A percentile compares a stretch with the other conserved stretches of the same genome.
These are phyloP conservation scores for Olyra latifolia DNA, from an alignment of 176 grass and related monocot genomes.

Conservation along the genomic window DNA sequence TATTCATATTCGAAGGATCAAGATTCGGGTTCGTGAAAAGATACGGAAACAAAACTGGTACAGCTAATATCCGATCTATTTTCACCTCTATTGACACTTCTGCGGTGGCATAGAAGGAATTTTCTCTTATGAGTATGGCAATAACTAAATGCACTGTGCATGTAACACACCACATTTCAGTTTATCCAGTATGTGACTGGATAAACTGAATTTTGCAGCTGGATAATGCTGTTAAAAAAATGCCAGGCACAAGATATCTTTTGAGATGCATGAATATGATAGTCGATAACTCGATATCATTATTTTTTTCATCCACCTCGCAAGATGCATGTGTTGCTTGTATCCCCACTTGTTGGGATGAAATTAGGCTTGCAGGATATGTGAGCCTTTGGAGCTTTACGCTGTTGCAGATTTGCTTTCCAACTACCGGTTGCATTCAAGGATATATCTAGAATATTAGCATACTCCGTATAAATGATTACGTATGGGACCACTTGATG, in stretches of 20 bases:
- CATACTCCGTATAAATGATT: not conserved
- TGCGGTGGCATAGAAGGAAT: too few species aligned
- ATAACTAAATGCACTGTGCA: not conserved
- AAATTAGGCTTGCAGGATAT: not conserved
- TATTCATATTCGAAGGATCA: too few species aligned
- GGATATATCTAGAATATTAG: not conserved
- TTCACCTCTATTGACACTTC: too few species aligned
- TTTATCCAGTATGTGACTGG: not conserved
- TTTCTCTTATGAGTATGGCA: too few species aligned
- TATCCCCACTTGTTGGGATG: not conserved
- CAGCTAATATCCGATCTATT: too few species aligned
- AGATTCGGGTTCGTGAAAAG: too few species aligned
- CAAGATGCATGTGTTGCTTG: slow-evolving; percentile 17
- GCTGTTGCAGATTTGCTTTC: slow-evolving; percentile 1
- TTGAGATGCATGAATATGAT: slow-evolving; percentile 10
- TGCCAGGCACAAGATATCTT: not conserved
- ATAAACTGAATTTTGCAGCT: slow-evolving; percentile 1
- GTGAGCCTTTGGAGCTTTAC: not conserved
- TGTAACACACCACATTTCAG: not conserved
- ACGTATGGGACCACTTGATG: not conserved
- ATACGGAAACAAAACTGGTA: too few species aligned
- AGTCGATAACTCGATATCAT: not conserved
- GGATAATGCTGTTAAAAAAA: slow-evolving; percentile 18
- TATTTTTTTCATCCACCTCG: not conserved
- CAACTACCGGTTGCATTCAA: slow-evolving; percentile 17